Conservation (phyloP, 2,329 filamentous ascomycete species). For the Fusarium pininemorale region DNA sequence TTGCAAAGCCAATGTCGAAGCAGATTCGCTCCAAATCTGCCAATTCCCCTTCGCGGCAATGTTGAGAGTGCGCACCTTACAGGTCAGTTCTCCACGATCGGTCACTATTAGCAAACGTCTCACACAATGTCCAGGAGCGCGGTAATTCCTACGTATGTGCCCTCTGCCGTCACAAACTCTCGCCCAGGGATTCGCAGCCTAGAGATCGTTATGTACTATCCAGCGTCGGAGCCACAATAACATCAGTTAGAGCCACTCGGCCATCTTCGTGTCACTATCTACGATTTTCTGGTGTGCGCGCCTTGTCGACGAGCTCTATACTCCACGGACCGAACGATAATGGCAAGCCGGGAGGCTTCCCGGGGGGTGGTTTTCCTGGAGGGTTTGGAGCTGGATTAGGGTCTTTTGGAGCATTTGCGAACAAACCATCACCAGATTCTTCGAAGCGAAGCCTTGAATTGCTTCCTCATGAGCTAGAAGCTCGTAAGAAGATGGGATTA, state of each 20-base stretch:
- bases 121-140: conserved; percentile 44
- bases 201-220: conserved; percentile 22
- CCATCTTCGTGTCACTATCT: not conserved
- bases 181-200: conserved; percentile 25
- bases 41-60: conserved; percentile 46
- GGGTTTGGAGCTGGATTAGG: conserved; percentile 35
- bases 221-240: conserved; percentile 16
- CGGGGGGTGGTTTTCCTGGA: conserved; percentile 33
- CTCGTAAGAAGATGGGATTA: conserved; percentile 43
- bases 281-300: conserved; percentile 25
- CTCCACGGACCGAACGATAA: conserved; percentile 33
- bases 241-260: not conserved
- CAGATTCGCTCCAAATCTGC: conserved; percentile 25
- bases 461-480: conserved; percentile 52
- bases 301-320: conserved; percentile 42
- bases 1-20: conserved; percentile 36
- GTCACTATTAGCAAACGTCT: not conserved
- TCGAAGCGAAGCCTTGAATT: conserved; percentile 32
- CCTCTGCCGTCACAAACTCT: conserved; percentile 49
- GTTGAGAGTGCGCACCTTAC: conserved; percentile 55
- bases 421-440: conserved; percentile 1
- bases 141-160: conserved; percentile 54
- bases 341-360: conserved; percentile 36
- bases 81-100: conserved; percentile 44
- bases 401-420: conserved; percentile 38